Percentiles rank a stretch among this genome's conserved stretches.
These are phyloP conservation scores for Nicotiana tabacum DNA, from an alignment of 257 asterid genomes.

Conservation along the genomic window DNA sequence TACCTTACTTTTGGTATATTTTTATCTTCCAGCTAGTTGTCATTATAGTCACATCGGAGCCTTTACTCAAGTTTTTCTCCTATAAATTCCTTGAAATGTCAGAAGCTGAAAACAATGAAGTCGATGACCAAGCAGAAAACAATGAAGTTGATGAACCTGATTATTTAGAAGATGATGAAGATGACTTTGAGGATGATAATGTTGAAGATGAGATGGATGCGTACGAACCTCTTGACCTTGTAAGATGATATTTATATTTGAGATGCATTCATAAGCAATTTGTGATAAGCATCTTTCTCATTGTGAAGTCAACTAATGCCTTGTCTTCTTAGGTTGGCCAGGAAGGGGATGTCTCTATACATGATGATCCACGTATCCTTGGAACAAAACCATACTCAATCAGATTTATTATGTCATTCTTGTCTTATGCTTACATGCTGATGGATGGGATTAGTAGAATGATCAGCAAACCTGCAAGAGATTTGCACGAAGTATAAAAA, in stretches of 20 bases:
- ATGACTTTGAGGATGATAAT: conserved; percentile 49
- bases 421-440: background rate
- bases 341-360: conserved; percentile 33
- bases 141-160: conserved; percentile 8
- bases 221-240: conserved; percentile 49
- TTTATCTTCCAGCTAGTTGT: background rate
- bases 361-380: conserved; percentile 66
- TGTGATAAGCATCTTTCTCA: background rate
- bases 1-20: background rate
- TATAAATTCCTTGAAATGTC: conserved; percentile 1
- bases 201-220: conserved; percentile 55
- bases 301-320: conserved; percentile 6
- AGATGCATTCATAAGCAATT: background rate
- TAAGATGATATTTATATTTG: conserved; percentile 15
- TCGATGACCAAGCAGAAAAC: background rate
- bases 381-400: conserved; percentile 8
- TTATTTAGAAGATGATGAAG: conserved; percentile 10
- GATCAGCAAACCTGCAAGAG: background rate
- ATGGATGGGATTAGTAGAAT: background rate
- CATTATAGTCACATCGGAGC: background rate
- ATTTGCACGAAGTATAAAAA: background rate
- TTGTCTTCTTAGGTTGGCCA: conserved; percentile 44
- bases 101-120: conserved; percentile 13
- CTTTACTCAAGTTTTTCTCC: background rate
- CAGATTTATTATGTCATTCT: background rate